Evolutionary conservation across 1,139 yeast genomes (phyloP).

Genomic region (Pichia sp.): DNA sequence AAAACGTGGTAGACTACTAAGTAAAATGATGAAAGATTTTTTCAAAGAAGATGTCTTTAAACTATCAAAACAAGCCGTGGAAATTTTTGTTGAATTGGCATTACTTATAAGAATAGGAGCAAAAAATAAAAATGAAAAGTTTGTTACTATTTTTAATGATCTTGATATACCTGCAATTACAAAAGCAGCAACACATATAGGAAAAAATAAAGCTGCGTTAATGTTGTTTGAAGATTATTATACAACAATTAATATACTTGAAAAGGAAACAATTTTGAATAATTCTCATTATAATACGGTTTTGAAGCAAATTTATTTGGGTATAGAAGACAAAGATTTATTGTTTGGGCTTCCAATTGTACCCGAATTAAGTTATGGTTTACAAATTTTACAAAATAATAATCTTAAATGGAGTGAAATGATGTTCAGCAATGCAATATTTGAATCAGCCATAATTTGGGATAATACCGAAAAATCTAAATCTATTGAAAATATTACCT

Average conservation of each 20-base stretch:
- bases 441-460: slow-evolving; percentile 39
- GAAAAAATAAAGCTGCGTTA: slow-evolving; percentile 41
- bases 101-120: slow-evolving; percentile 43
- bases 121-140: slow-evolving; percentile 31
- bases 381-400: slow-evolving; percentile 34
- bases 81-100: slow-evolving; percentile 35
- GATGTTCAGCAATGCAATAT: slow-evolving; percentile 49
- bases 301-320: slow-evolving; percentile 39
- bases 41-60: slow-evolving; percentile 15
- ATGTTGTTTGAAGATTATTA: slow-evolving; percentile 50
- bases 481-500: slow-evolving; percentile 25
- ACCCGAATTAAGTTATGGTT: slow-evolving; percentile 47
- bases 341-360: slow-evolving; percentile 56
- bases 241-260: slow-evolving; percentile 13
- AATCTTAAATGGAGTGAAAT: slow-evolving; percentile 37
- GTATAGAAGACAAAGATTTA: slow-evolving; percentile 56
- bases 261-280: slow-evolving; percentile 9
- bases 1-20: slow-evolving; percentile 13
- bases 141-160: slow-evolving; percentile 32
- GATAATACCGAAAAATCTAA: not conserved
- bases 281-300: slow-evolving; percentile 16
- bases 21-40: slow-evolving; percentile 19
- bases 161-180: slow-evolving; percentile 33
- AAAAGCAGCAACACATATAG: slow-evolving; percentile 33
- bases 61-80: slow-evolving; percentile 23